These are phyloP conservation scores for Cryptococcus neoformans DNA, from an alignment of 1,284 basidiomycete genomes.

Conservation along the genomic window DNA sequence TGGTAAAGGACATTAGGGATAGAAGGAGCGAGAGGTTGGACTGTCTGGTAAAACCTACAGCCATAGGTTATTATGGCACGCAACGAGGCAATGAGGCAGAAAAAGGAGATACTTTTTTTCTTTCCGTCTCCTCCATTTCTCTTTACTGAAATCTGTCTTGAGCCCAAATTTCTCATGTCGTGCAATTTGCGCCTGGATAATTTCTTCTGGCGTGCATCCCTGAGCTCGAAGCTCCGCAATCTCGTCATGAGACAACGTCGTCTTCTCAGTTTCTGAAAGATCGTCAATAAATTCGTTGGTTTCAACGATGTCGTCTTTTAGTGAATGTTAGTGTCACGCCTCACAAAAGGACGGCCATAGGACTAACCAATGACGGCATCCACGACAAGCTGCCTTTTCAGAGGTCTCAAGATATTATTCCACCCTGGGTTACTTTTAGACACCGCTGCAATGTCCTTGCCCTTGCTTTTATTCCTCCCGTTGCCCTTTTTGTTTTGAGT, in stretches of 20 bases:
- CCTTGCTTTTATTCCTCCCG: conserved; percentile 27
- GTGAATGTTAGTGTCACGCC: not conserved
- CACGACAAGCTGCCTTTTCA: conserved; percentile 29
- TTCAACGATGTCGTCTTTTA: conserved; percentile 44
- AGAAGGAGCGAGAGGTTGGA: conserved; percentile 85
- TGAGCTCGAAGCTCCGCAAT: conserved; percentile 62
- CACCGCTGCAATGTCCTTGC: conserved; percentile 3
- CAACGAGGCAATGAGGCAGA: not conserved
- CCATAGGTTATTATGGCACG: not conserved
- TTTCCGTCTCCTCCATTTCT: conserved; percentile 92
- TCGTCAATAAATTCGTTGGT: conserved; percentile 58
- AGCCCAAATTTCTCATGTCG: conserved; percentile 82
- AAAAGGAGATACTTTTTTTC: conserved; percentile 73
- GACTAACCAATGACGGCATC: conserved; percentile 42
- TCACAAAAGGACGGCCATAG: not conserved
- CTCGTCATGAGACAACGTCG: conserved; percentile 69
- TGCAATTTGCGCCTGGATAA: conserved; percentile 88
- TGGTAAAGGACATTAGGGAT: conserved; percentile 84
- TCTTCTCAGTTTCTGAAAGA: conserved; percentile 60
- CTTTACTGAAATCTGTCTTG: conserved; percentile 95
- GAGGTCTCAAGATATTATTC: conserved; percentile 37
- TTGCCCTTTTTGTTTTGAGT: conserved; percentile 29
- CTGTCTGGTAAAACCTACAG: conserved; percentile 76
- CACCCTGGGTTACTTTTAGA: conserved; percentile 31
- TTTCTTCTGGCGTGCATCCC: conserved; percentile 62